Base-by-base conservation (phyloP, 169 alveolate genomes). In the Cryptosporidium sp. region DNA sequence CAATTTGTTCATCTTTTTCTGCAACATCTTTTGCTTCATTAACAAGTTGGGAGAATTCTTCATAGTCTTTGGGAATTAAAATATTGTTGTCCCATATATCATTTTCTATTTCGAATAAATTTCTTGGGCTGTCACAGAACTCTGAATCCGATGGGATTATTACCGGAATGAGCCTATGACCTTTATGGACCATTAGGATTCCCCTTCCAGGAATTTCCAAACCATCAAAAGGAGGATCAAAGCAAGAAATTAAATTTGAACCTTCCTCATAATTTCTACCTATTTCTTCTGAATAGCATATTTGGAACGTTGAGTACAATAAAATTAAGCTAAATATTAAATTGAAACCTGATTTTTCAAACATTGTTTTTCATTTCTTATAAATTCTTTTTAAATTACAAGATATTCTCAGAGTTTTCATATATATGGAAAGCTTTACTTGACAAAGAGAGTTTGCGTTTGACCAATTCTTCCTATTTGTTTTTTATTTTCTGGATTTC, bases 131-230 rank as follows among this genome's bases (percentile, higher is more conserved):
- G 26, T 80, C 73, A 62, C 89, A 80, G 5, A 80, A 62, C 70
- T 80, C 80, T 10, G 69, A 60, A 4, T 67, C 80, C n/a, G 35
- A 8, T 16, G 73, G 69, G 18, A 62, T 62, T 8, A 2, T 35
- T 16, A 62, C 5, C 1, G 89, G 89, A 61, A 80, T 80, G 16
- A 80, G 68, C 51, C 89, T 80, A 44, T 80, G 89, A 21, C 89
- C 89, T 39, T 80, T 80, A n/a, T 80, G 51, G 8, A 80, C 75
- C 52, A 31, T 42, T 16, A 65, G 12, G 16, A 45, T 14, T 12
- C 89, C 89, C 23, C 35, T 60, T 65, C 89, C 89, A 14, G 89
- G 89, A 2, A 80, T 67, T 42, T 80, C 89, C 18, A 80, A 39
- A 44, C 52, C 37, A 26, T 80, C 89, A 80, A 61, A 61, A n/a